Base-by-base conservation (phyloP, 805 yeast species). In the Teunomyces gatunensis region DNA sequence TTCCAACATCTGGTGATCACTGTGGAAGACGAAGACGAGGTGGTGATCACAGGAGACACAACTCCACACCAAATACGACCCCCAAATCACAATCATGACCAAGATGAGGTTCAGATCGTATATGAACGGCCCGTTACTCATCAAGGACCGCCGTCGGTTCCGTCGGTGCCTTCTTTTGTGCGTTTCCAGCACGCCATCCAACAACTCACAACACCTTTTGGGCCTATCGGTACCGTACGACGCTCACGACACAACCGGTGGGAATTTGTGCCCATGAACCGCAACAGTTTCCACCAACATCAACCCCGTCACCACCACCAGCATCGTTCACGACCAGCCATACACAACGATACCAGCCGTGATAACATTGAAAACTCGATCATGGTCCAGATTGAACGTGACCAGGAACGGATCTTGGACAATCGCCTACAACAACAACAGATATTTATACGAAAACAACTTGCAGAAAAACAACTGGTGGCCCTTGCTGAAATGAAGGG, bases 351-450 rank as follows among this genome's bases (percentile, higher is more conserved):
- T 13, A 10, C 34, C 18, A 25, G 11, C 29, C 41, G 41, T 7
- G 21, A 30, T 2, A 15, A n/a, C 3, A 50, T 63, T 6, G 68
- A 65, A 37, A 54, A 57, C 29, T 57, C 70, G 4, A 69, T 69
- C n/a, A 61, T 73, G 67, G 67, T 60, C 39, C 55, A 75, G 20
- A 70, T 73, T 13, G 74, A 68, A 51, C 58, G 69, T 25, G 75
- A 71, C 27, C 71, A 71, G 47, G 76, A 73, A 39, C 46, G 47
- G n/a, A 64, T 64, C 10, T 42, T 73, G 39, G 73, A 71, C 48
- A 48, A 60, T 29, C 59, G 68, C 39, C 52, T 69, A 39, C 61
- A 60, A 21, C 56, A 52, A 33, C 76, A 71, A 47, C 61, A 62
- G 29, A 47, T 51, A 7, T 65, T 51, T 52, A 72, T 71, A 54